Conservation (phyloP, 2,329 filamentous ascomycete species). For the Aspergillus eucalypticola region DNA sequence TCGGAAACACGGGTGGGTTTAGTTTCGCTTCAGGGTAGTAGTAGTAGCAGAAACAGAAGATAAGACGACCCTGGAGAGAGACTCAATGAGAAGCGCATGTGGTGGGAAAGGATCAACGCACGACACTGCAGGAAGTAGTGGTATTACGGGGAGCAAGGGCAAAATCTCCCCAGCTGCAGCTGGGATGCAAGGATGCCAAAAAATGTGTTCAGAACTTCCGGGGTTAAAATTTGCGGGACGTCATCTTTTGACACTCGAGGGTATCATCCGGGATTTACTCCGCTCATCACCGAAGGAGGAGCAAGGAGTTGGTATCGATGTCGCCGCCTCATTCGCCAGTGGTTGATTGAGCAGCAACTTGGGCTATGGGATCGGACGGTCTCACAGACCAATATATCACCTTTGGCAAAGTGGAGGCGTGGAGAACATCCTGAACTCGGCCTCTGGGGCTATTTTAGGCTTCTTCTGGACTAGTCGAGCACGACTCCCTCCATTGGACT, state of each 20-base stretch:
- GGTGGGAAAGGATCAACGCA: not conserved
- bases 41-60: not conserved
- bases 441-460: slow-evolving; percentile 3
- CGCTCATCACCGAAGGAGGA: not conserved
- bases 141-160: not conserved
- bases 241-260: slow-evolving; percentile 2
- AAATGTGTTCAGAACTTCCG: not conserved
- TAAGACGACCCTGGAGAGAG: too few relatives aligned
- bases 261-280: not conserved
- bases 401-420: slow-evolving; percentile 21
- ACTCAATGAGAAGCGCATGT: too few relatives aligned
- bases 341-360: not conserved
- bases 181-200: not conserved
- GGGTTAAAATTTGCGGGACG: not conserved
- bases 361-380: slow-evolving; percentile 9
- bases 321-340: not conserved
- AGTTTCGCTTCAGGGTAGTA: not conserved
- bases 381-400: slow-evolving; percentile 16
- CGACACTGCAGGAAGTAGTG: not conserved
- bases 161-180: not conserved
- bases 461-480: slow-evolving; percentile 4
- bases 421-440: slow-evolving; percentile 17
- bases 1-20: not conserved
- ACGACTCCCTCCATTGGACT: slow-evolving; percentile 1
- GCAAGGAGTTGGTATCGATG: not conserved